Percentiles rank a stretch among this genome's conserved stretches.
phyloP scores from a whole-genome alignment of 495 filamentous ascomycete genomes.

The Pyrenopolyporus hunteri region DNA sequence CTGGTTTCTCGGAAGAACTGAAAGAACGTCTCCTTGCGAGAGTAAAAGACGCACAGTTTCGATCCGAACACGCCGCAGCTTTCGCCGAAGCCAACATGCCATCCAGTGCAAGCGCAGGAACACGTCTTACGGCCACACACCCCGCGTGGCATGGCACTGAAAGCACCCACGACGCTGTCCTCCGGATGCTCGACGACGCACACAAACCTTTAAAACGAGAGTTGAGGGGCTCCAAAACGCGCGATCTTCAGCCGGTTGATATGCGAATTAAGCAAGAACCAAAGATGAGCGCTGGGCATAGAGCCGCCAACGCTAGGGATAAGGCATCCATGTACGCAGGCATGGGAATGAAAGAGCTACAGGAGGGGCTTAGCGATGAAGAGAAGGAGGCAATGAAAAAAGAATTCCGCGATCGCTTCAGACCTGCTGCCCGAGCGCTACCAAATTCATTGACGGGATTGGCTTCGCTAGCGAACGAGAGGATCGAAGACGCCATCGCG shows the following conservation, averaged over 20 bases:
- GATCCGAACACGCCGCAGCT: slow-evolving; percentile 68
- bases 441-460: slow-evolving; percentile 81
- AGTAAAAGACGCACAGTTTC: slow-evolving; percentile 73
- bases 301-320: slow-evolving; percentile 80
- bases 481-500: slow-evolving; percentile 93
- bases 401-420: slow-evolving; percentile 82
- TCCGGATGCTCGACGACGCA: slow-evolving; percentile 88
- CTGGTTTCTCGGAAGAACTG: slow-evolving; percentile 86
- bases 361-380: slow-evolving; percentile 63
- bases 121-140: slow-evolving; percentile 71
- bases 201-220: slow-evolving; percentile 69
- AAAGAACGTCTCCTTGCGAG: slow-evolving; percentile 75
- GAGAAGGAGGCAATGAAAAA: slow-evolving; percentile 72
- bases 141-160: slow-evolving; percentile 83
- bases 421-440: slow-evolving; percentile 72
- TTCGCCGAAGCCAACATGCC: slow-evolving; percentile 72
- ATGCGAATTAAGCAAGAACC: slow-evolving; percentile 59
- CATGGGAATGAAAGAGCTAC: slow-evolving; percentile 57
- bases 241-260: slow-evolving; percentile 61
- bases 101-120: slow-evolving; percentile 70
- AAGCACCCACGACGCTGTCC: slow-evolving; percentile 70
- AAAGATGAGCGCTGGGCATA: slow-evolving; percentile 55
- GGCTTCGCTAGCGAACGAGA: slow-evolving; percentile 84
- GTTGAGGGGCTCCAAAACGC: slow-evolving; percentile 55
- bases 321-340: slow-evolving; percentile 73